Base-by-base conservation (phyloP, 495 filamentous ascomycete genomes). In the Neurospora sp. region DNA sequence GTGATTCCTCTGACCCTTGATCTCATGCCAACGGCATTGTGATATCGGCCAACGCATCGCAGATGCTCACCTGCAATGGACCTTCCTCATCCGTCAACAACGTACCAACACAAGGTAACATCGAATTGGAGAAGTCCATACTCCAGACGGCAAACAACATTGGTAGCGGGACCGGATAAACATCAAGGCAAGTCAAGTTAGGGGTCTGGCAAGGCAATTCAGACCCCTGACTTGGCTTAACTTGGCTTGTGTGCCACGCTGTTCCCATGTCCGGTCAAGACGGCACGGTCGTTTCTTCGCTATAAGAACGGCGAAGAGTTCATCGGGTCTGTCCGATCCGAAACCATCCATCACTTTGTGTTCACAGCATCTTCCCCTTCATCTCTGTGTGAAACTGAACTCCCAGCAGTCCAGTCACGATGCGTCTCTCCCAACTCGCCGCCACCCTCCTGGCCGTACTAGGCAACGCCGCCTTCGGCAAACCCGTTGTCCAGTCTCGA, bases 341-440 rank as follows among this genome's bases (percentile, higher is more conserved):
- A 14, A 38, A 17, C 39, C 35, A 12, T 12, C 39, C 35, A 12
- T 12, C 35, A 20, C 35, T 40, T 40, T 0, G 40, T 7, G 20
- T 38, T 12, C 35, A 40, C 68, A 12, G 35, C 12, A 42, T 20
- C 22, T 42, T 17, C 22, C 0, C 22, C 69, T n/a, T 69, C 35
- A 70, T 42, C n/a, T 45, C 69, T 41, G 20, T 17, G 27, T 10
- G 27, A 31, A n/a, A 7, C 16, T 48, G 16, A n/a, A 59, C 65
- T 70, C 8, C 35, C 38, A 14, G 35, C 40, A 69, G 16, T 45
- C 70, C 35, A 35, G 35, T 35, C 35, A 6, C 35, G 35, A 82
- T 82, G 81, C 78, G 79, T 76, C 71, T 81, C 65, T 71, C 81
- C 45, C 74, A 78, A 48, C 59, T 79, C 72, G 75, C 73, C 8